Conservation (phyloP, 768 basidiomycete species). For the Cystobasidiopsis lactophilus region DNA sequence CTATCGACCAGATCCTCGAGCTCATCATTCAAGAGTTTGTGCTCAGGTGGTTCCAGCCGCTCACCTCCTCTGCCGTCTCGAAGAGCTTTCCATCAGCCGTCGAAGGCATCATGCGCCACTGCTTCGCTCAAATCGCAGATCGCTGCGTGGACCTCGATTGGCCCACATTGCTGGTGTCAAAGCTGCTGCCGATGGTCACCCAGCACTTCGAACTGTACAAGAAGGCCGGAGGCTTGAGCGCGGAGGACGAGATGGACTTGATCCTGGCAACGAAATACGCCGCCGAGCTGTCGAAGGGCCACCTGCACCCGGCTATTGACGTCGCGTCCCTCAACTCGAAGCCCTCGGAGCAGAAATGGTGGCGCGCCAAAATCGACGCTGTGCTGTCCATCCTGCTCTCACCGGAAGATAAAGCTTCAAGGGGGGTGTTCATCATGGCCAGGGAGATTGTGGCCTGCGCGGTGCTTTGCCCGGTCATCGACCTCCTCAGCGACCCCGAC, state of each 20-base stretch:
- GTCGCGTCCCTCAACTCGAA: constrained; percentile 70
- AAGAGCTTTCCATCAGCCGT: constrained; percentile 73
- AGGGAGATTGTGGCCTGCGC: constrained; percentile 65
- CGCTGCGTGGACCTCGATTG: constrained; percentile 44
- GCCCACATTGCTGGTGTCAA: constrained; percentile 52
- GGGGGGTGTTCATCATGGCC: constrained; percentile 45
- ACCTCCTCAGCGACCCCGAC: constrained; percentile 84
- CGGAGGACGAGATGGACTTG: constrained; percentile 54
- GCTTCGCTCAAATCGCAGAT: constrained; percentile 37
- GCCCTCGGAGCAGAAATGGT: constrained; percentile 71
- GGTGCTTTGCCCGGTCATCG: constrained; percentile 65
- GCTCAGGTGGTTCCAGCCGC: constrained; percentile 50
- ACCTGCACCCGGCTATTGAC: constrained; percentile 67
- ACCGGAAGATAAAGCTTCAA: constrained; percentile 47
- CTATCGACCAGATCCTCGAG: constrained; percentile 52
- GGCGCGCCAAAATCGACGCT: constrained; percentile 45
- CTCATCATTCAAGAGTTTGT: constrained; percentile 73
- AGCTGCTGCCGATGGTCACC: constrained; percentile 70
- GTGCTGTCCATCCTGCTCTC: constrained; percentile 55
- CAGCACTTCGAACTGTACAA: constrained; percentile 58
- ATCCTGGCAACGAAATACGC: constrained; percentile 65
- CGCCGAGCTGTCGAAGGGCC: constrained; percentile 20
- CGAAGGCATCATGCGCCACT: constrained; percentile 46
- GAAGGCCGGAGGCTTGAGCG: background rate
- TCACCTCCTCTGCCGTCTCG: constrained; percentile 49